phyloP scores from a whole-genome alignment of 2,329 filamentous ascomycete species.

The Aspergillus fischeri region DNA sequence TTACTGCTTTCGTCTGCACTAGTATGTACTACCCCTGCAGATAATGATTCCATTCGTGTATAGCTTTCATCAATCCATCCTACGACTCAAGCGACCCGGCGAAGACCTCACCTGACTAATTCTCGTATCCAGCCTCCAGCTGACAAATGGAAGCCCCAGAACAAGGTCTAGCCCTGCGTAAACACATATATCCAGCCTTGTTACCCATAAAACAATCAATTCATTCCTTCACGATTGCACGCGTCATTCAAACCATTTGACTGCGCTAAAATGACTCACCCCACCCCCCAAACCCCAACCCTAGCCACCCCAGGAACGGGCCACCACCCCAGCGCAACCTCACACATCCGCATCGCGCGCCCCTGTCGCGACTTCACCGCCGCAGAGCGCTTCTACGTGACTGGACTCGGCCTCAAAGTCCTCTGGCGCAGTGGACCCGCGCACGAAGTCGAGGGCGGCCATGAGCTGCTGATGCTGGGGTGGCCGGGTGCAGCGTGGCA shows the following conservation, averaged over 20 bases:
- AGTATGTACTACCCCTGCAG: no score
- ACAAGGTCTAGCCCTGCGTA: neutral
- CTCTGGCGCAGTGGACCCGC: neutral
- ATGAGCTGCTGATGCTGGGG: slow-evolving; percentile 45
- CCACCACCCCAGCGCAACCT: neutral
- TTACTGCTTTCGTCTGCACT: no score
- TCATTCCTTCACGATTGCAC: no score
- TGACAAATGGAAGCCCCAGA: neutral
- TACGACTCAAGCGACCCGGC: neutral
- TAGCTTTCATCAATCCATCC: neutral
- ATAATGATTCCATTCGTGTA: no score
- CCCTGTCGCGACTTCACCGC: neutral
- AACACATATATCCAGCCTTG: neutral
- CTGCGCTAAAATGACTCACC: neutral
- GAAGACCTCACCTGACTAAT: neutral
- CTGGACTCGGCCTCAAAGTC: neutral
- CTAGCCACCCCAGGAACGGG: neutral
- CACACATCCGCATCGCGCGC: neutral
- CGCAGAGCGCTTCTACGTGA: neutral
- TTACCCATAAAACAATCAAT: no score
- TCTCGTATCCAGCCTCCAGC: neutral
- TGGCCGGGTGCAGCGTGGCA: slow-evolving; percentile 38
- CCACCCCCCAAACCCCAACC: neutral
- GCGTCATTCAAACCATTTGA: neutral
- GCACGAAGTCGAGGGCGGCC: slow-evolving; percentile 17